phyloP scores from a whole-genome alignment of 2,329 filamentous ascomycete genomes.

The Orbilia brochopaga region DNA sequence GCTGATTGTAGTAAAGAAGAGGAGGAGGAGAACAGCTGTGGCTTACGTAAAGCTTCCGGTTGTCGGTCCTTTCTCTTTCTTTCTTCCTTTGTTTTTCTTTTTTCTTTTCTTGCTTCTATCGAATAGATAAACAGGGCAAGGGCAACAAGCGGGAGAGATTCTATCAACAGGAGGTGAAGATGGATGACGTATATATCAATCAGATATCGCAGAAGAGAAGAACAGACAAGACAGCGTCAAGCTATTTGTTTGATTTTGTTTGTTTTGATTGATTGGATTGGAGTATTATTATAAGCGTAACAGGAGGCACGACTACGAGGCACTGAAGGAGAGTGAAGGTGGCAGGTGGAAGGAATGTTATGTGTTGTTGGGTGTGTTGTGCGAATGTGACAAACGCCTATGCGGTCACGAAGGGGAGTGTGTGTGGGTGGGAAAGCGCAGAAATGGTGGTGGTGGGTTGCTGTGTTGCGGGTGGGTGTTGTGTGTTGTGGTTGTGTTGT shows the following conservation, averaged over 20 bases:
- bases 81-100: too few relatives aligned
- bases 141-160: too few relatives aligned
- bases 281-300: constrained; percentile 1
- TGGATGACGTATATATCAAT: too few relatives aligned
- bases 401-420: constrained; percentile 13
- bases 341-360: neutral
- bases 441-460: neutral
- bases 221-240: constrained; percentile 7
- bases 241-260: neutral
- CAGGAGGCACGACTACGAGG: neutral
- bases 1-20: neutral
- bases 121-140: too few relatives aligned
- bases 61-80: too few relatives aligned
- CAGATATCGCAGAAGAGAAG: too few relatives aligned
- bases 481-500: constrained; percentile 21
- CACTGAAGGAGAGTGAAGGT: constrained; percentile 17
- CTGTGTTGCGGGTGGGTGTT: too few relatives aligned
- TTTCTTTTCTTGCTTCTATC: too few relatives aligned
- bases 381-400: constrained; percentile 17
- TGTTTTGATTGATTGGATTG: neutral
- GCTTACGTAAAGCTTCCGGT: too few relatives aligned
- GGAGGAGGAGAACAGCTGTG: neutral
- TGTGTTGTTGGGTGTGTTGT: neutral
- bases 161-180: too few relatives aligned
- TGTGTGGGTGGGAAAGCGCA: neutral